A percentile compares a stretch with the other conserved stretches of the same genome.
phyloP scores from a whole-genome alignment of 805 yeast genomes.

The Monosporozyma servazzii region DNA sequence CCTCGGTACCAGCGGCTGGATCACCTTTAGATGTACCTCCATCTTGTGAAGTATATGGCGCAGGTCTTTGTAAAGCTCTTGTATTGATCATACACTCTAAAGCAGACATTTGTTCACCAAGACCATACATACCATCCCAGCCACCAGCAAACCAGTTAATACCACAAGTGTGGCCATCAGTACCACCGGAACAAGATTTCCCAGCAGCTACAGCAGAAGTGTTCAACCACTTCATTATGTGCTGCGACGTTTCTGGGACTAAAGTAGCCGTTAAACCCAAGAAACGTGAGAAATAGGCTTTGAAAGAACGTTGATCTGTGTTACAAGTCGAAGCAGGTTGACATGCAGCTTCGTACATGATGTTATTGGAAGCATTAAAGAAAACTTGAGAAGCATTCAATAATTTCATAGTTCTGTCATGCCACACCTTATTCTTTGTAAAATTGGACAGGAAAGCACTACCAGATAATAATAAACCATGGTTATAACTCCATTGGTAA shows the following conservation, averaged over 20 bases:
- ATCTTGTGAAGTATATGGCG: constrained; percentile 51
- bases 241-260: constrained; percentile 43
- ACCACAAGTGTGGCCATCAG: constrained; percentile 86
- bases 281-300: constrained; percentile 70
- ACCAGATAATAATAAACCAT: constrained; percentile 71
- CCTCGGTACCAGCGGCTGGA: constrained; percentile 56
- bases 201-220: constrained; percentile 68
- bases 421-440: constrained; percentile 63
- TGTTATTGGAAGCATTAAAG: constrained; percentile 37
- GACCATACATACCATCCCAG: constrained; percentile 70
- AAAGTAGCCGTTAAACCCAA: constrained; percentile 65
- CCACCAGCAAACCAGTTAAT: constrained; percentile 51
- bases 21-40: constrained; percentile 70
- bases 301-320: constrained; percentile 87
- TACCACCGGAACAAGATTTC: constrained; percentile 75
- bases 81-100: constrained; percentile 51
- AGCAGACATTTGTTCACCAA: constrained; percentile 89
- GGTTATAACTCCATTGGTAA: constrained; percentile 80
- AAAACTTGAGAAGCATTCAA: constrained; percentile 48
- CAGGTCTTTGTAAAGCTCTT: constrained; percentile 30
- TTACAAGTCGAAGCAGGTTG: constrained; percentile 58
- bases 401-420: constrained; percentile 45
- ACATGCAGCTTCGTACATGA: constrained; percentile 81
- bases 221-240: constrained; percentile 30
- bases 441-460: constrained; percentile 70